Evolutionary conservation across 768 basidiomycete genomes (phyloP), one percentile per base, ranked within the genome.

Genomic region (Polyporus arcularius): DNA sequence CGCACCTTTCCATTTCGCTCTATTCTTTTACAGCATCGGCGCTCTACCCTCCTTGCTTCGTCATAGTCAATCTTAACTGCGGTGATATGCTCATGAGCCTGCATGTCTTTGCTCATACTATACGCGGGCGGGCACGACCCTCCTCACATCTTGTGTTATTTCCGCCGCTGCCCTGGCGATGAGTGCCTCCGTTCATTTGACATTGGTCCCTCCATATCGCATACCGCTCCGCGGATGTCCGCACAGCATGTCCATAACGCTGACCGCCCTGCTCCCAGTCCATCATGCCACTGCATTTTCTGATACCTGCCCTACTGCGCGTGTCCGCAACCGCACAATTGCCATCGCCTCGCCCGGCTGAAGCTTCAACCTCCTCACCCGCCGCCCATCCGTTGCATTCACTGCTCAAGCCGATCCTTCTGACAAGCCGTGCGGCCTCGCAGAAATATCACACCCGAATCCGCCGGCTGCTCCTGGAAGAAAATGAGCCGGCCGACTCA

Each of bases 371-470:
- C 35, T 35, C 35, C 35, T 46, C 75, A 4, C 42, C 65, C 40
- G 57, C 70, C 7, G 71, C 73, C 2, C 86, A 88, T 58, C 84
- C 86, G 0, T 75, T 90, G 2, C 87, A 89, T 64, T 69, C 76
- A 0, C 67, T 82, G 21, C 72, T 93, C 18, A 83, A 84, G n/a
- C 84, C 85, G 0, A 67, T 92, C 9, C 77, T 92, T 28, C 80
- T 87, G 42, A 86, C 86, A 0, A 75, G 85, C 6, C 83, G 85
- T 3, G 62, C 78, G 1, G 74, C 79, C 4, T 71, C 80, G 2
- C 76, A 79, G 32, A 92, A 91, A 70, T 92, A 89, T 63, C 83
- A 85, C 64, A 72, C 74, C 0, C 85, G 87, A n/a, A 78, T 92
- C 0, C 79, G 84, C 0, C 77, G 80, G 58, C 81, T 90, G 8